These are phyloP conservation scores for Tuber melanosporum DNA, from an alignment of 495 filamentous ascomycete species.

Conservation along the genomic window DNA sequence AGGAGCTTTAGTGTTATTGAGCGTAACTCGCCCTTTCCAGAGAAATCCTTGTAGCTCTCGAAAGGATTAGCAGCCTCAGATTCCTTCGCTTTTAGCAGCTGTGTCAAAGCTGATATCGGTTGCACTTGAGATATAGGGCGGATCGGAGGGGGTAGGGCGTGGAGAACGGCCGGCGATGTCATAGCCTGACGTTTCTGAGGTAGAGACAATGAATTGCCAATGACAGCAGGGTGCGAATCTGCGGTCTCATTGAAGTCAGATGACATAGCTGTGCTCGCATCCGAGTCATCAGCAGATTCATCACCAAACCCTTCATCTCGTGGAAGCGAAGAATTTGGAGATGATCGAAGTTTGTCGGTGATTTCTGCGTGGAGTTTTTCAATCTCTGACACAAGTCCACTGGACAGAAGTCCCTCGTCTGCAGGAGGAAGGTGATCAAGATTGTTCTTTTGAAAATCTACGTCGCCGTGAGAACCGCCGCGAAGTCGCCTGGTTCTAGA, in stretches of 20 bases:
- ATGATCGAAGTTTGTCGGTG: conserved; percentile 33
- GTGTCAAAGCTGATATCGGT: conserved; percentile 52
- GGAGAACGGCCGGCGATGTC: conserved; percentile 52
- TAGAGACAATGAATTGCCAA: conserved; percentile 40
- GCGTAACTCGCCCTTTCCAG: conserved; percentile 75
- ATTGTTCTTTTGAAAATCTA: conserved; percentile 37
- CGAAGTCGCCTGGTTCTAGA: conserved; percentile 35
- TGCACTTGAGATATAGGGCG: conserved; percentile 78
- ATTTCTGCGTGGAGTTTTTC: conserved; percentile 39
- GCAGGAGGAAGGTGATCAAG: conserved; percentile 35
- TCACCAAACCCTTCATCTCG: conserved; percentile 50
- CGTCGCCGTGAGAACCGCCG: conserved; percentile 39
- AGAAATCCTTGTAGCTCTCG: conserved; percentile 76
- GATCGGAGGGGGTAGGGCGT: conserved; percentile 77
- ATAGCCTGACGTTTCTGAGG: conserved; percentile 32
- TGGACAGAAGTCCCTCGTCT: conserved; percentile 39
- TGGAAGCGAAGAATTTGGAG: conserved; percentile 38
- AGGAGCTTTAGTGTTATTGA: conserved; percentile 82
- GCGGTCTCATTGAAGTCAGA: conserved; percentile 64
- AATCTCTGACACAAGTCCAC: conserved; percentile 30
- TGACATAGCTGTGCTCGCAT: conserved; percentile 54
- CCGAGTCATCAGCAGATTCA: conserved; percentile 58
- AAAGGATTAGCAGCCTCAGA: conserved; percentile 75
- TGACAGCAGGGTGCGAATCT: conserved; percentile 48
- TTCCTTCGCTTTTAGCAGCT: conserved; percentile 69